These are phyloP conservation scores for Luzula sylvatica DNA, from an alignment of 176 grass and related monocot genomes.

Conservation along the genomic window DNA sequence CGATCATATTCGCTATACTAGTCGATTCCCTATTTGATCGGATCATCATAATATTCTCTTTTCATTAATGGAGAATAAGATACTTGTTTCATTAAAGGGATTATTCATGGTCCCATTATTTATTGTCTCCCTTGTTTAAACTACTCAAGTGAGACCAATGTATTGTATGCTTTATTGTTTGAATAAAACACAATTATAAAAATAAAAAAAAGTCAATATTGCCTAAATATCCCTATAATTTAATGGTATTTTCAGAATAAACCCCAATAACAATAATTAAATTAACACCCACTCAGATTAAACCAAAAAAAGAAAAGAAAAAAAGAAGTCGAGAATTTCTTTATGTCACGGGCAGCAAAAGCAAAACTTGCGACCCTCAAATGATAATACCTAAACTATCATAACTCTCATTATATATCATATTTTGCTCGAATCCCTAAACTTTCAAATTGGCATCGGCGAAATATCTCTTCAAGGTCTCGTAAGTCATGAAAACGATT, in stretches of 20 bases:
- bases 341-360: slow-evolving; percentile 34
- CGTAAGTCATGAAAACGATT: slow-evolving; percentile 92
- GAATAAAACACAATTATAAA: too few species aligned
- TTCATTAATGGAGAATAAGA: background rate
- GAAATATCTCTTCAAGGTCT: slow-evolving; percentile 60
- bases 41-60: slow-evolving; percentile 6
- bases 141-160: too few species aligned
- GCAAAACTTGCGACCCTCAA: slow-evolving; percentile 42
- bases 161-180: too few species aligned
- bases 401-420: slow-evolving; percentile 29
- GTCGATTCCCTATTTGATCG: slow-evolving; percentile 38
- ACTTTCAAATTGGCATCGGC: slow-evolving; percentile 28
- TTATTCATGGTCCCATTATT: slow-evolving; percentile 13
- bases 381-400: slow-evolving; percentile 47
- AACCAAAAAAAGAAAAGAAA: background rate
- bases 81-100: too few species aligned
- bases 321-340: slow-evolving; percentile 6
- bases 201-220: too few species aligned
- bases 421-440: slow-evolving; percentile 29
- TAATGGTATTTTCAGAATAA: too few species aligned
- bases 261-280: background rate
- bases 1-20: slow-evolving; percentile 59
- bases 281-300: slow-evolving; percentile 6
- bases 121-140: background rate
- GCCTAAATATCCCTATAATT: background rate